Percentiles rank a stretch among this genome's conserved stretches.
phyloP scores from a whole-genome alignment of 2,329 filamentous ascomycete genomes.

The Penicillium paneum region DNA sequence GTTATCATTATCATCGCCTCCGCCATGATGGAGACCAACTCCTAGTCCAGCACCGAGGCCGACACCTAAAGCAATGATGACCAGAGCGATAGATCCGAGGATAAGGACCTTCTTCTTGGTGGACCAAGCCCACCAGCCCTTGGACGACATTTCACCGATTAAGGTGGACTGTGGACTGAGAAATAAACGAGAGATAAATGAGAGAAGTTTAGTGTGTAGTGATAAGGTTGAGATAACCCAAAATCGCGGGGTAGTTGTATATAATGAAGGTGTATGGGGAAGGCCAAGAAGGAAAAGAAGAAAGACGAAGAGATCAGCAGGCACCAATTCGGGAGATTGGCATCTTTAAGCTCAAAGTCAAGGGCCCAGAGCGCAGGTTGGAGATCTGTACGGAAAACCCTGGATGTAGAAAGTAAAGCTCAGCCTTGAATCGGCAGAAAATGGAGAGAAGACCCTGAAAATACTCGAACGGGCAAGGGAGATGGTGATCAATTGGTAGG shows the following conservation, averaged over 20 bases:
- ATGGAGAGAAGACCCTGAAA: neutral
- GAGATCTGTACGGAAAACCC: conserved; percentile 8
- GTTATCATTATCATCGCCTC: conserved; percentile 25
- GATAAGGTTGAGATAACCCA: neutral
- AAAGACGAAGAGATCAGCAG: conserved; percentile 1
- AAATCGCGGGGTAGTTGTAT: neutral
- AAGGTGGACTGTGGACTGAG: neutral
- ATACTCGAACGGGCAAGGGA: neutral
- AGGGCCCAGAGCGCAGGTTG: conserved; percentile 1
- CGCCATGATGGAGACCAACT: conserved; percentile 48
- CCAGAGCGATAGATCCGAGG: conserved; percentile 18
- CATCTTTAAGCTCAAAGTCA: conserved; percentile 17
- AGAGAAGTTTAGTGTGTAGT: neutral
- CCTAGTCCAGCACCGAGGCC: conserved; percentile 59
- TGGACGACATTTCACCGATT: conserved; percentile 15
- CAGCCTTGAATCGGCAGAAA: neutral
- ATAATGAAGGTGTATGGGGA: neutral
- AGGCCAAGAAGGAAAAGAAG: neutral
- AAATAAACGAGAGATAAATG: too few species aligned
- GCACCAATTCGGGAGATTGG: conserved; percentile 8
- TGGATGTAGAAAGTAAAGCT: neutral
- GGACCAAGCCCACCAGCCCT: conserved; percentile 30
- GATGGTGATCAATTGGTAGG: neutral
- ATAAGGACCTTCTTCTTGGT: conserved; percentile 36
- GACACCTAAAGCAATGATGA: conserved; percentile 50